These are phyloP conservation scores for Yamadazyma mexicana DNA, from an alignment of 1,139 yeast genomes.

Conservation along the genomic window DNA sequence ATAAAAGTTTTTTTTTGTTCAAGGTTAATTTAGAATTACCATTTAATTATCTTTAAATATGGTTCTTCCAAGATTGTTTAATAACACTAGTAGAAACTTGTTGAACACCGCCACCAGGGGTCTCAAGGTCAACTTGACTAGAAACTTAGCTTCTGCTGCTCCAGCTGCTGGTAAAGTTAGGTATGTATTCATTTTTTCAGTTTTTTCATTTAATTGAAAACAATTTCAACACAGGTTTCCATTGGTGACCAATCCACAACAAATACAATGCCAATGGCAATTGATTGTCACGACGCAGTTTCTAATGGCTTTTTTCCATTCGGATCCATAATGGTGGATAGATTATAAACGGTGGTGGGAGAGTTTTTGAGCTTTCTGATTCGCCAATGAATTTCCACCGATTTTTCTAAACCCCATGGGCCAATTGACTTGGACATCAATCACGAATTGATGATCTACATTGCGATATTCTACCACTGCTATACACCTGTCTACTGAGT, in stretches of 20 bases:
- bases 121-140: conserved; percentile 61
- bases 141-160: conserved; percentile 88
- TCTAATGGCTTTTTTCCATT: neutral
- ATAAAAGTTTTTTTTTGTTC: conserved; percentile 13
- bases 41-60: conserved; percentile 23
- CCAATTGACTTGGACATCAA: neutral
- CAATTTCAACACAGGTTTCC: too few species aligned
- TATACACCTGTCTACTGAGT: too few species aligned
- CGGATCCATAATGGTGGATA: too few species aligned
- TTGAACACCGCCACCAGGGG: conserved; percentile 82
- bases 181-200: conserved; percentile 49
- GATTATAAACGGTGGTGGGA: neutral
- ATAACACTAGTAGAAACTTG: conserved; percentile 82
- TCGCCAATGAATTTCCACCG: conserved; percentile 6
- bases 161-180: conserved; percentile 85
- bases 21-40: conserved; percentile 20
- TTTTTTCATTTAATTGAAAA: too few species aligned
- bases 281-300: neutral
- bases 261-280: neutral
- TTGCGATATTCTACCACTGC: too few species aligned
- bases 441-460: too few species aligned
- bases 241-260: neutral
- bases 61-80: conserved; percentile 90
- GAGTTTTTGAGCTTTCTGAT: conserved; percentile 3
- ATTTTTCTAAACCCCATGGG: neutral